Evolutionary conservation across 352 stramenopile species (phyloP).

Genomic region (Phytopythium cucurbitacearum): DNA sequence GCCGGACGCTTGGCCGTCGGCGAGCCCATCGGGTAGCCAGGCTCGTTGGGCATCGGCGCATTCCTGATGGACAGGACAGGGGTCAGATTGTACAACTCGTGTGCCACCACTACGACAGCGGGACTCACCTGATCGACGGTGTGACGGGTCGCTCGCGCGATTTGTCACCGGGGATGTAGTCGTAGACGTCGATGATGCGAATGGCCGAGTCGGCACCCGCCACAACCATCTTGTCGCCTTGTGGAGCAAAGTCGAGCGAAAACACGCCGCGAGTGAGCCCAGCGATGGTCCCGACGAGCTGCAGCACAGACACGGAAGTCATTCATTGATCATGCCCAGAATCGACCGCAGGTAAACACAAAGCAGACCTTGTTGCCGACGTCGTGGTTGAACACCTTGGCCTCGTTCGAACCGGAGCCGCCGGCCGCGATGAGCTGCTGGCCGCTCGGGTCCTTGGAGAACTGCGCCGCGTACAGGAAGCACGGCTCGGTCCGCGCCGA

Average conservation of each 20-base stretch:
- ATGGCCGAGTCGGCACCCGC: constrained; percentile 82
- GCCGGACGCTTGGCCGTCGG: constrained; percentile 37
- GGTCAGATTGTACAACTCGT: neutral
- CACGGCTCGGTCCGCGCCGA: constrained; percentile 71
- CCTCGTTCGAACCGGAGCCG: constrained; percentile 88
- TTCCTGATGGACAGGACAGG: constrained; percentile 24
- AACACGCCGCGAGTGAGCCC: constrained; percentile 83
- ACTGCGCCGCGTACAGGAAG: constrained; percentile 89
- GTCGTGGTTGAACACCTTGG: constrained; percentile 87
- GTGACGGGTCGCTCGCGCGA: constrained; percentile 64
- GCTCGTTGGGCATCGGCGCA: constrained; percentile 43
- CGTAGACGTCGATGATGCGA: constrained; percentile 88
- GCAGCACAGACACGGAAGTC: too few relatives aligned
- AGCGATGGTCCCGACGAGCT: constrained; percentile 80
- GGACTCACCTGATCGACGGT: constrained; percentile 56
- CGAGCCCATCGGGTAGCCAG: constrained; percentile 20
- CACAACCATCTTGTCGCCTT: constrained; percentile 81
- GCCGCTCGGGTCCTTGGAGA: constrained; percentile 58
- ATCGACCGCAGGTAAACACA: neutral
- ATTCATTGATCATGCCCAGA: neutral
- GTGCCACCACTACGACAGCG: neutral
- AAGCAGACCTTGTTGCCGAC: constrained; percentile 38
- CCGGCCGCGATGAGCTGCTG: constrained; percentile 79
- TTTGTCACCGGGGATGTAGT: constrained; percentile 66
- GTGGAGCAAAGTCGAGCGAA: constrained; percentile 74